A percentile compares a stretch with the other conserved stretches of the same genome.
Conservation (phyloP, 257 asterid species). For the Osmanthus fragrans region DNA sequence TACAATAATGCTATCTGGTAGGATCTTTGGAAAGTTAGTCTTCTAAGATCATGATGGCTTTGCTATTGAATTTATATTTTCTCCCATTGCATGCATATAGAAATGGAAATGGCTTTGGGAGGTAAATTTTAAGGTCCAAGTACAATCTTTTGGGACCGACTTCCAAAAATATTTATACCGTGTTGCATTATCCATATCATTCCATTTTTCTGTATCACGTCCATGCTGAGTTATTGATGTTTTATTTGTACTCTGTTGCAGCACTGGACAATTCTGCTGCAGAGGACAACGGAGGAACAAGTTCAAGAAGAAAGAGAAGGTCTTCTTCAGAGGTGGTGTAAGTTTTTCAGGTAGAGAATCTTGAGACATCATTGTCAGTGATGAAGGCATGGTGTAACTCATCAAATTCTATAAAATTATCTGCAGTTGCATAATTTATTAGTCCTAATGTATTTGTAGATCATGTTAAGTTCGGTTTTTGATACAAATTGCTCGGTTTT, state of each 20-base stretch:
- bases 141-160: background rate
- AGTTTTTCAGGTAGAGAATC: constrained; percentile 56
- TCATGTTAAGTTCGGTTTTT: background rate
- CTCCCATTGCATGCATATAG: background rate
- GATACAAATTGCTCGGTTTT: background rate
- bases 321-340: constrained; percentile 69
- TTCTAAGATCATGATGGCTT: background rate
- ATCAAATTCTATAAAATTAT: constrained; percentile 22
- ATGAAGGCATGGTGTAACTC: constrained; percentile 44
- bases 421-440: constrained; percentile 20
- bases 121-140: background rate
- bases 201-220: background rate
- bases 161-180: background rate
- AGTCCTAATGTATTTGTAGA: background rate
- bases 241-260: constrained; percentile 22
- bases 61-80: background rate
- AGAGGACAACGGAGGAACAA: constrained; percentile 66
- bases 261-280: constrained; percentile 59
- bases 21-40: background rate
- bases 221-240: background rate
- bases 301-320: constrained; percentile 60
- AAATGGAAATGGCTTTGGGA: constrained; percentile 3
- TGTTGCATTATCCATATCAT: constrained; percentile 5
- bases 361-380: constrained; percentile 50
- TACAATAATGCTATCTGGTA: too few relatives aligned